Percentiles rank a stretch among this genome's conserved stretches.
phyloP scores from a whole-genome alignment of 352 stramenopile species.

The Peronospora destructor region DNA sequence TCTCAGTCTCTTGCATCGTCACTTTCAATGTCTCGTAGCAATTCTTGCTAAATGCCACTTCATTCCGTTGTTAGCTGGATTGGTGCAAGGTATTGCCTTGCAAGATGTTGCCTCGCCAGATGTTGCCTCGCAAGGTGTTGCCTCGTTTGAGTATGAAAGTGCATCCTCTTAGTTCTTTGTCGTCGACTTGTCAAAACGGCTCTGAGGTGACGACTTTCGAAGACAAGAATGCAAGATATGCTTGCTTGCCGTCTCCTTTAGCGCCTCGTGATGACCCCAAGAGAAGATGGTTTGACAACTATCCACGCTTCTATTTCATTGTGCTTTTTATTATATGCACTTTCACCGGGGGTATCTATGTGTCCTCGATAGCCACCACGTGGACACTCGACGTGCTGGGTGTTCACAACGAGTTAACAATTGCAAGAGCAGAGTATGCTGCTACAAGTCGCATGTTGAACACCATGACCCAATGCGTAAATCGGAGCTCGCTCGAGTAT shows the following conservation, averaged over 20 bases:
- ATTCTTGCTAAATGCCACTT: neutral
- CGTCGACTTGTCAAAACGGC: neutral
- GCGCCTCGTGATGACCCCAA: conserved; percentile 1
- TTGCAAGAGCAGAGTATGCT: conserved; percentile 28
- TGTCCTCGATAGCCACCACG: conserved; percentile 32
- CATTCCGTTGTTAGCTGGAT: conserved; percentile 5
- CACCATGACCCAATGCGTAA: conserved; percentile 32
- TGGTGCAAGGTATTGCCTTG: too few relatives aligned
- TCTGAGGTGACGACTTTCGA: conserved; percentile 1
- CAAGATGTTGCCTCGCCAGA: conserved; percentile 16
- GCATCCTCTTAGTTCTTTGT: conserved; percentile 14
- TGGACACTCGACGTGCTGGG: conserved; percentile 25
- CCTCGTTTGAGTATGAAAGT: conserved; percentile 19
- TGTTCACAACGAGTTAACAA: conserved; percentile 25
- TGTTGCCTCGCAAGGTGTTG: conserved; percentile 10
- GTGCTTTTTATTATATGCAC: conserved; percentile 41
- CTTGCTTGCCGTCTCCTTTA: conserved; percentile 18
- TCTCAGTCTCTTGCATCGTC: neutral
- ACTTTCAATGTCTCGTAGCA: neutral
- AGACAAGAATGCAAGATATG: conserved; percentile 10
- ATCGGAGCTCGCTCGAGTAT: conserved; percentile 23
- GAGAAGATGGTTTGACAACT: conserved; percentile 29
- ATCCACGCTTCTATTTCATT: conserved; percentile 47
- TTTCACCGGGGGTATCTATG: conserved; percentile 36
- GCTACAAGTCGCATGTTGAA: conserved; percentile 28